Evolutionary conservation across 176 grass and related monocot species (phyloP).

Genomic region (barley (Hordeum vulgare)): DNA sequence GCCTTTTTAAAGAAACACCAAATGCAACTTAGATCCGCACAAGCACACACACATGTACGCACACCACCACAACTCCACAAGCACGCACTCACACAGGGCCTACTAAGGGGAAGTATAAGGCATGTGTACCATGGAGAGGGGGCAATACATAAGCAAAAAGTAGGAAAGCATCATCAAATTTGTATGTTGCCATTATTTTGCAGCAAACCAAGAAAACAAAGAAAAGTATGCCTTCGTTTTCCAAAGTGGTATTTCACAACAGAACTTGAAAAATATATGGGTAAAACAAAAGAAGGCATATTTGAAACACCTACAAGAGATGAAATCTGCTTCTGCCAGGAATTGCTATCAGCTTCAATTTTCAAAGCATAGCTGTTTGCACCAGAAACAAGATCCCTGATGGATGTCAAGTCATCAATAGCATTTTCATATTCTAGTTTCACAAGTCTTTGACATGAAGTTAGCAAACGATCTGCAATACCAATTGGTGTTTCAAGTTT

Average conservation of each 20-base stretch:
- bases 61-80: background rate
- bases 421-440: constrained; percentile 77
- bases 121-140: background rate
- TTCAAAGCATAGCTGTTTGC: constrained; percentile 59
- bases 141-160: background rate
- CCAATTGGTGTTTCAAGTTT: constrained; percentile 94
- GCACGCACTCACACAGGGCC: background rate
- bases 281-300: background rate
- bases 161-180: constrained; percentile 2
- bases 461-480: constrained; percentile 84
- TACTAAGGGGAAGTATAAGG: background rate
- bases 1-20: background rate
- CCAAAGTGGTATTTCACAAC: constrained; percentile 2
- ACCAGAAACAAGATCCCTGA: constrained; percentile 58
- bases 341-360: constrained; percentile 60
- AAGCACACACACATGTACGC: background rate
- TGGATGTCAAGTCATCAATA: constrained; percentile 66
- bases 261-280: background rate
- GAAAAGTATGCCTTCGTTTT: background rate
- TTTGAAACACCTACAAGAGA: constrained; percentile 59
- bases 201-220: background rate
- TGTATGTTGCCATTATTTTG: background rate
- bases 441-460: constrained; percentile 72
- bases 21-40: background rate
- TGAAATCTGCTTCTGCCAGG: constrained; percentile 64